Conservation (phyloP, 768 basidiomycete genomes). For the Dictyophora rubrovolvata region DNA sequence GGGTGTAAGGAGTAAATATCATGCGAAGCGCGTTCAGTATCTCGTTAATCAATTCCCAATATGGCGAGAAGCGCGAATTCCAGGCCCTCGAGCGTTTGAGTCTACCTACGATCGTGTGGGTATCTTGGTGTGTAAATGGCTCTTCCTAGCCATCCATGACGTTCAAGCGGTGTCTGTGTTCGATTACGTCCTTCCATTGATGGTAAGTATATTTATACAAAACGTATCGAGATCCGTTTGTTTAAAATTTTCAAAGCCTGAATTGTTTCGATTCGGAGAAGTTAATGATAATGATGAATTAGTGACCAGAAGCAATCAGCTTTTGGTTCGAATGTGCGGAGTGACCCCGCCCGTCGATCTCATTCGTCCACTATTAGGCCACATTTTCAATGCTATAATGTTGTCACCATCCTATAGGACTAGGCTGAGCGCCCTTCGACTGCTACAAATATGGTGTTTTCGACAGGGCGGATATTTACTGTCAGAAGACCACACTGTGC, state of each 20-base stretch:
- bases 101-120: slow-evolving; percentile 78
- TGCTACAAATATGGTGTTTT: slow-evolving; percentile 47
- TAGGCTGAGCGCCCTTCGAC: slow-evolving; percentile 73
- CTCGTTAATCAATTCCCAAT: slow-evolving; percentile 53
- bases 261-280: slow-evolving; percentile 68
- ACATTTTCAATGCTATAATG: slow-evolving; percentile 68
- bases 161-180: slow-evolving; percentile 67
- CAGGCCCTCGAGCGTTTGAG: slow-evolving; percentile 71
- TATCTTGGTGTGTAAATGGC: slow-evolving; percentile 64
- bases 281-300: slow-evolving; percentile 72
- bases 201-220: slow-evolving; percentile 38
- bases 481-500: slow-evolving; percentile 48
- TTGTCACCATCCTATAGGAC: slow-evolving; percentile 80
- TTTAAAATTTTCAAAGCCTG: slow-evolving; percentile 36
- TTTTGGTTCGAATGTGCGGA: slow-evolving; percentile 79
- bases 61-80: slow-evolving; percentile 62
- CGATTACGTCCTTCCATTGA: slow-evolving; percentile 72
- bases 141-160: slow-evolving; percentile 65
- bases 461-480: slow-evolving; percentile 4
- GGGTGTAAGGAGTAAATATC: slow-evolving; percentile 58
- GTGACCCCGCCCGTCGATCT: slow-evolving; percentile 66
- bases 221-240: slow-evolving; percentile 6
- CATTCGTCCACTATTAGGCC: slow-evolving; percentile 57
- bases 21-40: slow-evolving; percentile 45
- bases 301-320: slow-evolving; percentile 47